Evolutionary conservation across 1,284 basidiomycete species (phyloP).

Genomic region (Pulchroboletus neoregius): DNA sequence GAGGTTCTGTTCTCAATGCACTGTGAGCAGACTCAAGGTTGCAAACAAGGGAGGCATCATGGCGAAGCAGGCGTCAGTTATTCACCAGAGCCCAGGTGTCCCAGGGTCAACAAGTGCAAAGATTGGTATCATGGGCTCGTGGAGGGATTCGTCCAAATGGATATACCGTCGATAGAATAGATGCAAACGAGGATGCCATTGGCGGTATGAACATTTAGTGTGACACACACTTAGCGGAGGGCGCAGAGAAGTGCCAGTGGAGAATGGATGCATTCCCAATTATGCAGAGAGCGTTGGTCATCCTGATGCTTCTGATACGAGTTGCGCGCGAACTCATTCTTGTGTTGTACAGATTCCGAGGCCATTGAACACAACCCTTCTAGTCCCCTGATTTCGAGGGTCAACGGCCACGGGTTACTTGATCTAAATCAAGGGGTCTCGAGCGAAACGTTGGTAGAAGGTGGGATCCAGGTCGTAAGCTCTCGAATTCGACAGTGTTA

Average conservation of each 20-base stretch:
- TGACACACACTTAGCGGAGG: slow-evolving; percentile 15
- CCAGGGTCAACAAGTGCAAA: slow-evolving; percentile 1
- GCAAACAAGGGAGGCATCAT: not conserved
- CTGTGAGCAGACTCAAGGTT: not conserved
- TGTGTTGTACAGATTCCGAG: slow-evolving; percentile 17
- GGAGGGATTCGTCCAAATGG: slow-evolving; percentile 5
- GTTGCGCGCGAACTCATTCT: slow-evolving; percentile 5
- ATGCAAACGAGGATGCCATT: slow-evolving; percentile 10
- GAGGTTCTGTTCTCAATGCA: not conserved
- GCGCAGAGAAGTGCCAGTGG: slow-evolving; percentile 27
- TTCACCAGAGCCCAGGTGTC: not conserved
- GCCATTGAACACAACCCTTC: slow-evolving; percentile 1
- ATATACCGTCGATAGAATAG: slow-evolving; percentile 8
- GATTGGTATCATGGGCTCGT: slow-evolving; percentile 7
- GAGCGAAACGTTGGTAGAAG: slow-evolving; percentile 9
- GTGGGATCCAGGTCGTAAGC: slow-evolving; percentile 9
- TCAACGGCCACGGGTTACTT: slow-evolving; percentile 8
- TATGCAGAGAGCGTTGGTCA: slow-evolving; percentile 17
- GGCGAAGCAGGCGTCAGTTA: not conserved
- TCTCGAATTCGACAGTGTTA: slow-evolving; percentile 21
- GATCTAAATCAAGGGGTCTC: slow-evolving; percentile 21
- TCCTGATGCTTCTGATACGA: slow-evolving; percentile 27
- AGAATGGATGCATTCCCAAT: slow-evolving; percentile 30
- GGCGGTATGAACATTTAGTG: slow-evolving; percentile 6
- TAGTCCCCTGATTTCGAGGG: slow-evolving; percentile 25